Evolutionary conservation across 805 yeast genomes (phyloP).

Genomic region (Yarrowia sp.): DNA sequence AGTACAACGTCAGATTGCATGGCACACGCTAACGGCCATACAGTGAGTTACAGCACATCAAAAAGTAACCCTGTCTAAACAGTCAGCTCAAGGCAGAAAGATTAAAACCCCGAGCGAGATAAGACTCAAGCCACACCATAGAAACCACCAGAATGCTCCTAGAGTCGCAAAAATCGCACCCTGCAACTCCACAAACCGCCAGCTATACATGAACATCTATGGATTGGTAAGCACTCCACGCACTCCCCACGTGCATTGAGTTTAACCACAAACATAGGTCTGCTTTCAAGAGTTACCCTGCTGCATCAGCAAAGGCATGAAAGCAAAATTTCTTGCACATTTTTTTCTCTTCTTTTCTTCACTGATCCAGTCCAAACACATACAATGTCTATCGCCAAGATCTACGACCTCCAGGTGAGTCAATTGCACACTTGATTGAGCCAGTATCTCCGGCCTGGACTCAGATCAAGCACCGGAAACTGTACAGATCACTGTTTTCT

Average conservation of each 20-base stretch:
- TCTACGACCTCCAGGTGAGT: constrained; percentile 23
- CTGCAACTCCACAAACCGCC: not conserved
- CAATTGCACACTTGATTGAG: constrained; percentile 9
- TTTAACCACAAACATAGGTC: constrained; percentile 18
- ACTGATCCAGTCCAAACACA: not conserved
- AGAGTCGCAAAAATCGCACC: not conserved
- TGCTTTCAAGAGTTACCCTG: not conserved
- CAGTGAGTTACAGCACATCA: not conserved
- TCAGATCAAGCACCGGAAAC: not conserved
- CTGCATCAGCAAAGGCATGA: constrained; percentile 8
- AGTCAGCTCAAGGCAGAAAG: not conserved
- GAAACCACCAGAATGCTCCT: not conserved
- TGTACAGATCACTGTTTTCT: not conserved
- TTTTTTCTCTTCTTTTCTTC: constrained; percentile 22
- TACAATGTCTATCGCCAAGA: constrained; percentile 23
- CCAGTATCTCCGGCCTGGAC: not conserved
- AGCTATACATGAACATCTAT: not conserved
- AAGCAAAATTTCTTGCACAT: constrained; percentile 6
- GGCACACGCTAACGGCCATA: not conserved
- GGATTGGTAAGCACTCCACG: not conserved
- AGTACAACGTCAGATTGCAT: not conserved
- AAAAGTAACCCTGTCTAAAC: not conserved
- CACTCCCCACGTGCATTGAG: constrained; percentile 13
- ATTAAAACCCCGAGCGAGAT: not conserved
- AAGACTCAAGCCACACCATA: constrained; percentile 8